phyloP scores from a whole-genome alignment of 352 stramenopile species.

The Globisporangium nagaii region DNA sequence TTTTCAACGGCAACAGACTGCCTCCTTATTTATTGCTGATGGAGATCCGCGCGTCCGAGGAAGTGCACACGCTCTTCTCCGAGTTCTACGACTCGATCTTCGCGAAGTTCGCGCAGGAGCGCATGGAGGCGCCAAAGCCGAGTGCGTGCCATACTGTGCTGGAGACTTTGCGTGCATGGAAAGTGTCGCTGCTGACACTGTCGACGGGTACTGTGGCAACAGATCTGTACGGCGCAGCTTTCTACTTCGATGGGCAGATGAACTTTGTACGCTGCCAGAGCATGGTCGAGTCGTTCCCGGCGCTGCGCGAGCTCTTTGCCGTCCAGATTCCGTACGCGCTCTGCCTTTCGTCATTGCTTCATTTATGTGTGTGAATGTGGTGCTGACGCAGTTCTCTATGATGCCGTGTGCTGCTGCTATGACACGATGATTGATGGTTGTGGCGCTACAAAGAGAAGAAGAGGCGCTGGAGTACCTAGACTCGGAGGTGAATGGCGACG shows the following conservation, averaged over 20 bases:
- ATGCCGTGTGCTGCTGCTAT: no score
- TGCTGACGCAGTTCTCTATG: no score
- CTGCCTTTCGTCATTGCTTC: neutral
- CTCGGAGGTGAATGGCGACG: neutral
- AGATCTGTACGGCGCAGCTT: slow-evolving; percentile 58
- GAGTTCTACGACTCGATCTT: slow-evolving; percentile 59
- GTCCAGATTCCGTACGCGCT: slow-evolving; percentile 33
- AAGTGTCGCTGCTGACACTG: neutral
- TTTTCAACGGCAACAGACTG: slow-evolving; percentile 14
- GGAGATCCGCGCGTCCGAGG: slow-evolving; percentile 24
- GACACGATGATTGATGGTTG: no score
- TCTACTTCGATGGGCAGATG: slow-evolving; percentile 63
- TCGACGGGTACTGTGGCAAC: neutral
- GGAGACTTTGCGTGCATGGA: neutral
- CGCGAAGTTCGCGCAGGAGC: slow-evolving; percentile 28
- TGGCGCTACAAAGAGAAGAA: neutral
- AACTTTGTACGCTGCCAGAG: slow-evolving; percentile 62
- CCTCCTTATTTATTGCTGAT: slow-evolving; percentile 55
- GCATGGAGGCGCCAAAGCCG: slow-evolving; percentile 11
- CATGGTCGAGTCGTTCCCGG: slow-evolving; percentile 35
- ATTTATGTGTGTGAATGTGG: neutral
- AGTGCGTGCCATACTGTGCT: slow-evolving; percentile 22
- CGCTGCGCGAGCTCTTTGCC: slow-evolving; percentile 24
- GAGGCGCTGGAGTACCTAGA: slow-evolving; percentile 5
- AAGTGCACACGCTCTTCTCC: slow-evolving; percentile 26